Conservation (phyloP, 106 monocot genomes). For the Ottelia alismoides region DNA sequence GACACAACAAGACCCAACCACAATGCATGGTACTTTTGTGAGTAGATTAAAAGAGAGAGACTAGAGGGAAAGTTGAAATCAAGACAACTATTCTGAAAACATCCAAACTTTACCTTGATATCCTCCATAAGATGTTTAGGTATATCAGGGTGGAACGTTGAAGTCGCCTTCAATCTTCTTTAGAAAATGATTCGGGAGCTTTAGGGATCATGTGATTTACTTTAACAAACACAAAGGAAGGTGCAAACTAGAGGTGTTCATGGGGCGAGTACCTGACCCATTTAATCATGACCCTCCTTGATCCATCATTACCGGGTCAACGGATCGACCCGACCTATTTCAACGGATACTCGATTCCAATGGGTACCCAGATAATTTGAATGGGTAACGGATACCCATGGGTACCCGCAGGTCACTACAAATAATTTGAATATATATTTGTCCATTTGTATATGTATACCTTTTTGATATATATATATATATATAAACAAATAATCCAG, state of each 20-base stretch:
- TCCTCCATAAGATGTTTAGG: constrained; percentile 39
- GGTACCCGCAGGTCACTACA: too few species aligned
- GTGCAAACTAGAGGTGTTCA: background rate
- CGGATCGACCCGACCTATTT: too few species aligned
- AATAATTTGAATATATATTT: too few species aligned
- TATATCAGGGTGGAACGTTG: constrained; percentile 36
- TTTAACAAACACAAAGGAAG: constrained; percentile 8
- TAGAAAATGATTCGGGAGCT: constrained; percentile 23
- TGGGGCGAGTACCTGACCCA: too few species aligned
- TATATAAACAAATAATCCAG: too few species aligned
- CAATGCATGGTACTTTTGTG: constrained; percentile 93
- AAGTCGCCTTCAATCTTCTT: constrained; percentile 44
- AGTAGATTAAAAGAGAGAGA: constrained; percentile 58
- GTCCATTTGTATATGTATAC: too few species aligned
- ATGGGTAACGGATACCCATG: too few species aligned
- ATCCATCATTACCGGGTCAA: too few species aligned
- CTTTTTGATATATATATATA: too few species aligned
- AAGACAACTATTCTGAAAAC: constrained; percentile 35
- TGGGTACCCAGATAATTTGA: too few species aligned
- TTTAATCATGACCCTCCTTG: too few species aligned
- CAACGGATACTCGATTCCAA: too few species aligned
- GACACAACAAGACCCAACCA: constrained; percentile 86
- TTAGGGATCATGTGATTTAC: constrained; percentile 46
- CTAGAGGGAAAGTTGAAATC: constrained; percentile 7
- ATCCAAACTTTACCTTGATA: constrained; percentile 22